Evolutionary conservation across 202 grass and related monocot species (phyloP), one percentile per base, ranked within the genome.

Genomic region (Panicum hallii): DNA sequence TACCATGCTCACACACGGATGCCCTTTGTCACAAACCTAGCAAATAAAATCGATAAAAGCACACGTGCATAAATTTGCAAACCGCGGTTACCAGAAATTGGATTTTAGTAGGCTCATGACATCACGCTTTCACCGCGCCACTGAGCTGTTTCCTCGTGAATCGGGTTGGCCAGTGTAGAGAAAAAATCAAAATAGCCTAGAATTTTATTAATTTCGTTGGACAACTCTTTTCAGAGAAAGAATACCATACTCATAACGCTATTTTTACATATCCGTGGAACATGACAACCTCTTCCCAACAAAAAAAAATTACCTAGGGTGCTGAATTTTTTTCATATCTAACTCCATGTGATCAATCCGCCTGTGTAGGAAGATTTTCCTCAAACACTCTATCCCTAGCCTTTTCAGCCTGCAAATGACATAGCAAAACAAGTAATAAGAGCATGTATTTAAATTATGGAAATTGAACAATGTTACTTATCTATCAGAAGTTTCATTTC

Each of bases 301-400:
- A 68, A 49, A 67, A 67, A 68, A 49, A 64, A 12, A 7, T 55
- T n/a, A 78, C 30, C 13, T 68, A 67, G 5, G 5, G 3, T 68
- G 52, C 42, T 22, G 6, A 42, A 70, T 34, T 5, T 50, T 63
- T 74, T 55, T 61, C 9, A 47, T 58, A n/a, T 45, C 23, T 14
- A 67, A 67, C n/a, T 78, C 34, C 38, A 22, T 26, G 54, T 45
- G 16, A 17, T 54, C 84, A 83, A 55, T 3, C 32, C 79, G 69
- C 26, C 53, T 83, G 77, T 19, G 60, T 84, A 45, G 87, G 63
- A 45, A 87, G 66, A 57, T 48, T 90, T 53, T 85, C 85, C 7
- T 83, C 73, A 28, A 77, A 75, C 71, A 90, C 79, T 88, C 88
- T 74, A 56, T 90, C 82, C 62, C 82, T 88, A 67, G 91, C 85